Evolutionary conservation across 2,329 filamentous ascomycete genomes (phyloP).

Genomic region (Dryadomyces quercus-mongolicae): DNA sequence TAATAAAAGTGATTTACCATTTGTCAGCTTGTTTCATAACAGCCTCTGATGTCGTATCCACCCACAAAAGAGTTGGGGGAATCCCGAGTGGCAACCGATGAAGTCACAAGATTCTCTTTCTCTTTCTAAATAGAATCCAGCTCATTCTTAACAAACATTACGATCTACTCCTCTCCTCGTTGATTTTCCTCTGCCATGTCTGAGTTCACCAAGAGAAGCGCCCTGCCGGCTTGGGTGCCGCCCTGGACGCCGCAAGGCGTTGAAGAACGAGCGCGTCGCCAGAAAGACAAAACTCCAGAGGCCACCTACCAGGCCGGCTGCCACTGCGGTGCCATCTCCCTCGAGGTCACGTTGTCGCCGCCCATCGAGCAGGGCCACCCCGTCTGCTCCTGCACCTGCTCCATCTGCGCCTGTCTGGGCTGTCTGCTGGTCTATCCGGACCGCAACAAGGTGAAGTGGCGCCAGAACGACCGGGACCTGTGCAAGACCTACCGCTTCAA

Average conservation of each 20-base stretch:
- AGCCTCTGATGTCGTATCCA: too few relatives aligned
- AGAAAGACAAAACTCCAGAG: not conserved
- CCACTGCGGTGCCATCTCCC: conserved; percentile 39
- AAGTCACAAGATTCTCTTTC: too few relatives aligned
- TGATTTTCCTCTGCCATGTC: not conserved
- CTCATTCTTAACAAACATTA: too few relatives aligned
- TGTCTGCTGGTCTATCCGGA: conserved; percentile 36
- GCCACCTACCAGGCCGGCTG: conserved; percentile 36
- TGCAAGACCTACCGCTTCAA: conserved; percentile 31
- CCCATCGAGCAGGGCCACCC: conserved; percentile 29
- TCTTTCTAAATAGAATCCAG: too few relatives aligned
- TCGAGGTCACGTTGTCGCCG: conserved; percentile 34
- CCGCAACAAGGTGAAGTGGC: conserved; percentile 27
- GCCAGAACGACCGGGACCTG: conserved; percentile 21
- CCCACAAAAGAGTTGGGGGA: not conserved
- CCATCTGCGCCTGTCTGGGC: conserved; percentile 36
- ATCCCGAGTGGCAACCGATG: not conserved
- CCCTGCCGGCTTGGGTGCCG: not conserved
- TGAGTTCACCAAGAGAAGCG: not conserved
- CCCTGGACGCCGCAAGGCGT: not conserved
- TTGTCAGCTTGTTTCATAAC: not conserved
- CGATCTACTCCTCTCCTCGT: not conserved
- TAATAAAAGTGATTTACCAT: not conserved
- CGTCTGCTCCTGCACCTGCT: conserved; percentile 40
- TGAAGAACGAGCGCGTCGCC: not conserved